These are phyloP conservation scores for Paraconiothyrium sp. DNA, from an alignment of 2,329 filamentous ascomycete genomes.

Conservation along the genomic window DNA sequence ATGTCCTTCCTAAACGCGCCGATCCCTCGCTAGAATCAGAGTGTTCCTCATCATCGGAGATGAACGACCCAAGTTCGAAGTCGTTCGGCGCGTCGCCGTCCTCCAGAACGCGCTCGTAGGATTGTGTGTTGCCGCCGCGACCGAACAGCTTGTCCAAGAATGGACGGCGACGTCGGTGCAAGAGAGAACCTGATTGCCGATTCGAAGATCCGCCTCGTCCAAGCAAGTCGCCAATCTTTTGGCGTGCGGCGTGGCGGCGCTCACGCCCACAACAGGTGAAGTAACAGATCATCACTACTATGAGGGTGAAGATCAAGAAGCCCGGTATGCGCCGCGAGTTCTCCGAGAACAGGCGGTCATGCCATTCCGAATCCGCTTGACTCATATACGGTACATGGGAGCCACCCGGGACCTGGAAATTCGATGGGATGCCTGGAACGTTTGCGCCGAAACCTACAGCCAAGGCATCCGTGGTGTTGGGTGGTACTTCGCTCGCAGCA, in stretches of 20 bases:
- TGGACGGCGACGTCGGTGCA: constrained; percentile 50
- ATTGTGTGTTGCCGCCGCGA: constrained; percentile 46
- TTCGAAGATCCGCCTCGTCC: constrained; percentile 52
- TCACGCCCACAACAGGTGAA: constrained; percentile 83
- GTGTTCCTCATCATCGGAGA: constrained; percentile 67
- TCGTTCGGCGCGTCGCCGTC: constrained; percentile 74
- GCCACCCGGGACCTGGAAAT: constrained; percentile 84
- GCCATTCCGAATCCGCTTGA: constrained; percentile 61
- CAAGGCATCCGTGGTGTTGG: constrained; percentile 64
- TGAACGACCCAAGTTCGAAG: constrained; percentile 78
- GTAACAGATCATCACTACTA: constrained; percentile 74
- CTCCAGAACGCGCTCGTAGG: constrained; percentile 86
- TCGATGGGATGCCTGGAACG: constrained; percentile 69
- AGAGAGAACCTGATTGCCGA: constrained; percentile 22
- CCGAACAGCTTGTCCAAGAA: constrained; percentile 69
- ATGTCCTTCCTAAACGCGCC: constrained; percentile 64
- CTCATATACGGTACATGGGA: constrained; percentile 55
- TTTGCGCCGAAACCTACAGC: constrained; percentile 96
- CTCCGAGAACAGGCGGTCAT: constrained; percentile 69
- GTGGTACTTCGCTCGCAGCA: constrained; percentile 85
- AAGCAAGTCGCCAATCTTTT: constrained; percentile 61
- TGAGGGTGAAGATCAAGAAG: constrained; percentile 78
- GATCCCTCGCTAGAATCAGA: constrained; percentile 70
- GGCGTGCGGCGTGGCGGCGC: constrained; percentile 67
- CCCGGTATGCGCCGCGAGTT: constrained; percentile 75